Conservation (phyloP, 108 stramenopile genomes). For the Schizochytrium sp. region DNA sequence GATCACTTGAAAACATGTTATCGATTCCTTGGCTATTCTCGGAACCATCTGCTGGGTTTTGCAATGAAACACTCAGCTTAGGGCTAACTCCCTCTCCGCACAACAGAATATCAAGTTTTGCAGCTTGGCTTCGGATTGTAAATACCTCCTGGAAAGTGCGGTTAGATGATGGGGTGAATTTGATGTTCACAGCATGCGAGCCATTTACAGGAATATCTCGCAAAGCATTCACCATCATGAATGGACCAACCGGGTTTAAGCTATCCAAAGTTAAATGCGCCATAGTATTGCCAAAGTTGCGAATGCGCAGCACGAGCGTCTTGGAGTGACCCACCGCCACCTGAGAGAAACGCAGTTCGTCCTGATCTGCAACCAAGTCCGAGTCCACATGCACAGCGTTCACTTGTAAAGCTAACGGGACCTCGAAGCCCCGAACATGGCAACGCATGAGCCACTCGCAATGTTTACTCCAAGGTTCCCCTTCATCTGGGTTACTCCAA, state of each 20-base stretch:
- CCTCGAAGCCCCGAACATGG: slow-evolving; percentile 33
- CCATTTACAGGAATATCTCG: slow-evolving; percentile 63
- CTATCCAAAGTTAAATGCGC: slow-evolving; percentile 62
- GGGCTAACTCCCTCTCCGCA: slow-evolving; percentile 74
- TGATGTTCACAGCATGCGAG: slow-evolving; percentile 52
- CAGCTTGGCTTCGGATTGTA: slow-evolving; percentile 63
- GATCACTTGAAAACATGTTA: background rate
- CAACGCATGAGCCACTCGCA: slow-evolving; percentile 48
- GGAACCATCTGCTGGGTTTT: background rate
- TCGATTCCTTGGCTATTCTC: background rate
- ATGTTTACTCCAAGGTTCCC: slow-evolving; percentile 71
- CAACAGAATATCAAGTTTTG: slow-evolving; percentile 63
- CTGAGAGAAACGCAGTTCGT: slow-evolving; percentile 66
- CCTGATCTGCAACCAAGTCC: slow-evolving; percentile 57
- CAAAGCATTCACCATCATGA: slow-evolving; percentile 70
- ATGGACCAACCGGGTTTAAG: slow-evolving; percentile 69
- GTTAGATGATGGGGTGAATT: slow-evolving; percentile 67
- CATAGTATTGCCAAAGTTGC: slow-evolving; percentile 62
- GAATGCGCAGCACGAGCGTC: slow-evolving; percentile 62
- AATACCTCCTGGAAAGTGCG: slow-evolving; percentile 68
- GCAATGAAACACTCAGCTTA: slow-evolving; percentile 61
- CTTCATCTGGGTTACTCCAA: background rate
- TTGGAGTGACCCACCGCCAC: slow-evolving; percentile 68
- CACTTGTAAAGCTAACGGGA: slow-evolving; percentile 69
- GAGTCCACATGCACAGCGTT: slow-evolving; percentile 68